A percentile compares a stretch with the other conserved stretches of the same genome.
Evolutionary conservation across 345 rosid species (phyloP).

Genomic region (Camelina hispida): DNA sequence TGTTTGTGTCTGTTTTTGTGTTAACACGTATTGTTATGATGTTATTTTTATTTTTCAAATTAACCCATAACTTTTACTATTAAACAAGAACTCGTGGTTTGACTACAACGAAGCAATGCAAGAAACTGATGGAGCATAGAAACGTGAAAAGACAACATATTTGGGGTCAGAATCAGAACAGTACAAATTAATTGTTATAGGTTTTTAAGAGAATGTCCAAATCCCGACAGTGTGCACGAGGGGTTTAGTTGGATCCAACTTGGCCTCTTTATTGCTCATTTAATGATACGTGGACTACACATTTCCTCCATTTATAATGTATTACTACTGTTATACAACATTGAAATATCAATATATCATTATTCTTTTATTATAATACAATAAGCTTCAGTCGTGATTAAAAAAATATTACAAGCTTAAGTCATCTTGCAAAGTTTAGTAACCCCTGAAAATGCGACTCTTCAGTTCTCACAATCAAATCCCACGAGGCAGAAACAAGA

Average conservation of each 20-base stretch:
- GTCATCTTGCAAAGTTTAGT: constrained; percentile 10
- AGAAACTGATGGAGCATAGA: constrained; percentile 9
- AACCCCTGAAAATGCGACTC: constrained; percentile 33
- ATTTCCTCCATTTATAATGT: constrained; percentile 12
- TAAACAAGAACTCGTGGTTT: constrained; percentile 19
- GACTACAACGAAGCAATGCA: constrained; percentile 14
- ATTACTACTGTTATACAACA: not conserved
- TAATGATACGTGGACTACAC: constrained; percentile 40
- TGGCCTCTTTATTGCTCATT: constrained; percentile 45
- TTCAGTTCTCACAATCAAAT: constrained; percentile 27
- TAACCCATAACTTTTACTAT: not conserved
- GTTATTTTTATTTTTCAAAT: not conserved
- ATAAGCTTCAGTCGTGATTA: not conserved
- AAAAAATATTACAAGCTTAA: not conserved
- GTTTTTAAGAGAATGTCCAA: constrained; percentile 41
- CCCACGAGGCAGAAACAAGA: constrained; percentile 1
- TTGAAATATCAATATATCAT: not conserved
- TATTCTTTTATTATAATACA: not conserved
- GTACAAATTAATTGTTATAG: constrained; percentile 12
- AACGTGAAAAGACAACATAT: constrained; percentile 5
- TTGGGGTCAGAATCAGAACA: constrained; percentile 29
- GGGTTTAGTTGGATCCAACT: constrained; percentile 48
- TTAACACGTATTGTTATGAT: not conserved
- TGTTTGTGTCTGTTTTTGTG: not conserved
- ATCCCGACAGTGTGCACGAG: constrained; percentile 49